Evolutionary conservation across 2,329 filamentous ascomycete genomes (phyloP), one percentile per base, ranked within the genome.

Genomic region (Alternaria ventricosa): DNA sequence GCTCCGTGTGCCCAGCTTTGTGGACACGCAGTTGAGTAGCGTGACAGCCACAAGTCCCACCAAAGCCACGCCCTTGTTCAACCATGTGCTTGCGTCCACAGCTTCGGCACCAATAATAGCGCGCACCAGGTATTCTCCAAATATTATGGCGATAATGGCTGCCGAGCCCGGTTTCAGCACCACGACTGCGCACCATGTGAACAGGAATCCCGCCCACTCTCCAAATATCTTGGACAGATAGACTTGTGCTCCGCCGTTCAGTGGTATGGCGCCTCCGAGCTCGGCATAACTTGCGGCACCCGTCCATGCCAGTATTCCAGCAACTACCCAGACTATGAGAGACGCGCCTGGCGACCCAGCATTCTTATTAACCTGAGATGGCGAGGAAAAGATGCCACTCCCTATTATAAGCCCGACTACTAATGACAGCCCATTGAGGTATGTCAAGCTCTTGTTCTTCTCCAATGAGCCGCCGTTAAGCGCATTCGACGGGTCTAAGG

Each of bases 221-320:
- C 95, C 95, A 79, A 97, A 97, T 63, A 97, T 99, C 82, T 98
- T 98, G 69, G 93, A 90, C 46, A 99, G 84, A 78, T 99, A 99
- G 3, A 96, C 90, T 80, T 98, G 96, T 15, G 96, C 88, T 5
- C 96, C 96, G 60, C 96, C 96, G 78, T 98, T 99, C 23, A 99
- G 83, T 6, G 96, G 96, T 68, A 99, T 98, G 0, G 96, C 94
- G 44, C 96, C 95, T 63, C 96, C 96, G 6, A 99, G 86, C 82
- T 99, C 96, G 5, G 96, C 96, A 81, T 97, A 99, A 71, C 93
- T 97, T 23, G 94, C 91, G 0, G 93, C 95, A 10, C 96, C 95
- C 0, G 96, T 99, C 95, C 96, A 99, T 2, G 95, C 95, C 65
- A 99, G 84, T 20, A 97, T 77, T n/a, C 95, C 95, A 3, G 95